Evolutionary conservation across 495 filamentous ascomycete species (phyloP), one percentile per base, ranked within the genome.

Genomic region (Durotheca rogersii): DNA sequence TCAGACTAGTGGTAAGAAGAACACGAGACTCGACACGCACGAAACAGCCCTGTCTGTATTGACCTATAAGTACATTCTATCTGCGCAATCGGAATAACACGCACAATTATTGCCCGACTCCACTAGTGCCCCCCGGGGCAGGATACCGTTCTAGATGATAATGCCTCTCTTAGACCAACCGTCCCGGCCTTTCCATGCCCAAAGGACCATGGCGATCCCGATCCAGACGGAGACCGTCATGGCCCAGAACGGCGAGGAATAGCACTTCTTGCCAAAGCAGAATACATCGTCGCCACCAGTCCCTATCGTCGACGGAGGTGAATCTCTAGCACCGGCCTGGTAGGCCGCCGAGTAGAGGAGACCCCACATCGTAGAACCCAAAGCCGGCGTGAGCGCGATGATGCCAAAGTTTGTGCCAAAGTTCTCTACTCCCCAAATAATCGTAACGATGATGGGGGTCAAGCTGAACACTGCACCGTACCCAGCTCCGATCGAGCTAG

Each of bases 361-460:
- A 0, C 93, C 88, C 90, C 89, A 98, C 7, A 90, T 72, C 0
- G 88, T 85, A 0, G 90, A 89, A 0, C 92, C 92, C 2, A 81
- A 66, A 1, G 91, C 93, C 6, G 93, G 93, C 38, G 90, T 85
- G 72, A 94, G 88, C 25, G 88, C 88, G 11, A 98, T 84, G 50
- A 96, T 89, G 10, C 93, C 93, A 85, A 92, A 98, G 58, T 98
- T 97, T 2, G 93, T 98, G 49, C 88, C 93, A 66, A 97, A 97
- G 67, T 97, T 98, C 71, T 96, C 89, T 1, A 95, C 90, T 27
- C 93, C 93, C 93, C 93, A 98, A 34, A 97, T 90, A 17, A 96
- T 88, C 41, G 81, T 86, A 56, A 96, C 83, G 51, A 96, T 86
- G 61, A 96, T 96, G 2, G 93, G 93, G 0, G 84, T 81, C 10